Evolutionary conservation across 2,329 filamentous ascomycete species (phyloP).

Genomic region (Trichoderma brevicompactum): DNA sequence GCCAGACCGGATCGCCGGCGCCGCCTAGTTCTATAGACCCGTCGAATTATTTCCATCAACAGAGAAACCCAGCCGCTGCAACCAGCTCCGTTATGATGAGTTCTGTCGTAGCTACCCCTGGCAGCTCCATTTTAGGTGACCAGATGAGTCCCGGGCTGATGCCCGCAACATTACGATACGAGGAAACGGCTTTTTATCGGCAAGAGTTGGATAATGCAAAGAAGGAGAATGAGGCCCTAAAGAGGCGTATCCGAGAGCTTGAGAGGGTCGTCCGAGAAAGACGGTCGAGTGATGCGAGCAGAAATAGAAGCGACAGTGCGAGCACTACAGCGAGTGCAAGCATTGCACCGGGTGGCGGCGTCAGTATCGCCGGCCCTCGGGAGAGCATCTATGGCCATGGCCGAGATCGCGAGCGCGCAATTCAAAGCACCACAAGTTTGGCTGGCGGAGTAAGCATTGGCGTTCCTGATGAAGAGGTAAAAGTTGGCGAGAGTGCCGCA

Average conservation of each 20-base stretch:
- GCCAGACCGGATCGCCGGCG: slow-evolving; percentile 55
- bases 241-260: slow-evolving; percentile 64
- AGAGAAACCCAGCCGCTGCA: slow-evolving; percentile 47
- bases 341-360: slow-evolving; percentile 44
- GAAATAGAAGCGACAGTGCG: slow-evolving; percentile 56
- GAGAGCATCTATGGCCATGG: slow-evolving; percentile 41
- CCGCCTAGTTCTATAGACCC: slow-evolving; percentile 49
- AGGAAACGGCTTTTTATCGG: slow-evolving; percentile 64
- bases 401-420: slow-evolving; percentile 50
- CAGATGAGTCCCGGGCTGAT: slow-evolving; percentile 59
- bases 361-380: slow-evolving; percentile 53
- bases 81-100: slow-evolving; percentile 41
- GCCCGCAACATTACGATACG: slow-evolving; percentile 62
- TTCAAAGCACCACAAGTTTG: slow-evolving; percentile 51
- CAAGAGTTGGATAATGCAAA: slow-evolving; percentile 65
- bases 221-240: slow-evolving; percentile 66
- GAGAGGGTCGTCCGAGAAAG: slow-evolving; percentile 59
- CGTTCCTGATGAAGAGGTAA: slow-evolving; percentile 63
- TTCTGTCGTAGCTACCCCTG: slow-evolving; percentile 49
- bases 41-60: slow-evolving; percentile 54
- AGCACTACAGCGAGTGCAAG: slow-evolving; percentile 58
- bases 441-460: slow-evolving; percentile 56
- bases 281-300: slow-evolving; percentile 52
- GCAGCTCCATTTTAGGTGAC: slow-evolving; percentile 41
- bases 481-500: slow-evolving; percentile 65